A percentile compares a stretch with the other conserved stretches of the same genome.
phyloP scores from a whole-genome alignment of 257 asterid species.

The Primulina tabacum region DNA sequence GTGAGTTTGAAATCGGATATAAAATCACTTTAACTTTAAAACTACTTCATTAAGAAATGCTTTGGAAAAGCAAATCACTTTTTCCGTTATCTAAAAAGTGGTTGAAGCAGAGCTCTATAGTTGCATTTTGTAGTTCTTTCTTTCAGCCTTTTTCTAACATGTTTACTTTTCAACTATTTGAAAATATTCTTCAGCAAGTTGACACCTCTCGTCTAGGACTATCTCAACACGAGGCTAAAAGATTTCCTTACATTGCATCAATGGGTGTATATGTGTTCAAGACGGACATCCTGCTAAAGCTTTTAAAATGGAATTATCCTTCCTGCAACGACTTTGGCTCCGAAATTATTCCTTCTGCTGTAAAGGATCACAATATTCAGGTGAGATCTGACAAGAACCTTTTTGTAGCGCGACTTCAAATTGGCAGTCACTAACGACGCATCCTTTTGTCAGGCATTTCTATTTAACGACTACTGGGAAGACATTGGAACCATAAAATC shows the following conservation, averaged over 20 bases:
- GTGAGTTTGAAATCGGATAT: not conserved
- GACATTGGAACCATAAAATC: slow-evolving; percentile 90
- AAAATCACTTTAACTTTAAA: not conserved
- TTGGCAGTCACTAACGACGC: slow-evolving; percentile 15
- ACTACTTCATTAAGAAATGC: not conserved
- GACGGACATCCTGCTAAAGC: slow-evolving; percentile 71
- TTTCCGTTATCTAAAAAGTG: not conserved
- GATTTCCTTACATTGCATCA: slow-evolving; percentile 81
- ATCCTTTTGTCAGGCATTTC: slow-evolving; percentile 53
- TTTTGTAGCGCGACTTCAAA: slow-evolving; percentile 9
- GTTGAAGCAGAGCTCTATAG: not conserved
- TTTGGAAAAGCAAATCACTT: no score
- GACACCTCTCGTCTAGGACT: slow-evolving; percentile 87
- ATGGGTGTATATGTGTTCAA: slow-evolving; percentile 92
- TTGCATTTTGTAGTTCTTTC: not conserved
- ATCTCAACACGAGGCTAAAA: slow-evolving; percentile 51
- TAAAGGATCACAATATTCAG: slow-evolving; percentile 81
- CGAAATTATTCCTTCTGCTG: slow-evolving; percentile 92
- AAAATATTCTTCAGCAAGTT: slow-evolving; percentile 57
- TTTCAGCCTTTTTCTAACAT: not conserved
- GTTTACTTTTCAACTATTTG: slow-evolving; percentile 14
- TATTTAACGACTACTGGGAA: slow-evolving; percentile 92
- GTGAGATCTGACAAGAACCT: slow-evolving; percentile 29
- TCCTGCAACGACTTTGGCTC: slow-evolving; percentile 91
- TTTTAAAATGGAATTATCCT: slow-evolving; percentile 61